Percentiles rank a stretch among this genome's conserved stretches.
These are phyloP conservation scores for Vanrija humicola DNA, from an alignment of 1,284 basidiomycete species.

Conservation along the genomic window DNA sequence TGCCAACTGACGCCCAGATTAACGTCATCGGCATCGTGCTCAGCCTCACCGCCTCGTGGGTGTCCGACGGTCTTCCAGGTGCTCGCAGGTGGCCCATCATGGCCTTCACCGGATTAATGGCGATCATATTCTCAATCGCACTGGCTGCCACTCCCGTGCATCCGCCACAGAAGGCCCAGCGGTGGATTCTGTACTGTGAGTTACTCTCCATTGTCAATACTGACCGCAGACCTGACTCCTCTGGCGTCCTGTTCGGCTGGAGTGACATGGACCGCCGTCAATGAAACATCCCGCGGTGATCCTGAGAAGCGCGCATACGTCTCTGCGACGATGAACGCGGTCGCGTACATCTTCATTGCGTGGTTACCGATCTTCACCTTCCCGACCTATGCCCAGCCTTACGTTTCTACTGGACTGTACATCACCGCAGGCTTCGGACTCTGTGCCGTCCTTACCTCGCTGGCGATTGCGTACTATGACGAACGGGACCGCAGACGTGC, in stretches of 20 bases:
- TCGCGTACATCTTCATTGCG: slow-evolving; percentile 30
- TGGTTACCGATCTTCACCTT: slow-evolving; percentile 35
- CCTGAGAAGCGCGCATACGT: slow-evolving; percentile 34
- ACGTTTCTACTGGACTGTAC: slow-evolving; percentile 26
- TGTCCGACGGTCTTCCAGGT: slow-evolving; percentile 25
- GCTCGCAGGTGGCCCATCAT: slow-evolving; percentile 26
- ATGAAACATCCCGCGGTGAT: slow-evolving; percentile 26
- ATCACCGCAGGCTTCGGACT: slow-evolving; percentile 25
- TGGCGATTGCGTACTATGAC: slow-evolving; percentile 25
- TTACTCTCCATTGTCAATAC: not conserved
- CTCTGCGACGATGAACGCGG: slow-evolving; percentile 28
- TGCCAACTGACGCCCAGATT: slow-evolving; percentile 13
- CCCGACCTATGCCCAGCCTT: slow-evolving; percentile 27
- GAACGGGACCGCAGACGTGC: slow-evolving; percentile 16
- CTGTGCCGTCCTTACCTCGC: slow-evolving; percentile 13
- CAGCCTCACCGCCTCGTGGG: slow-evolving; percentile 20
- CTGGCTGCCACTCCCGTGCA: slow-evolving; percentile 24
- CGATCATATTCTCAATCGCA: slow-evolving; percentile 21
- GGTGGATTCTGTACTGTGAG: slow-evolving; percentile 28
- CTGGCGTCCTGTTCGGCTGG: slow-evolving; percentile 17
- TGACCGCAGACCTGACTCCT: slow-evolving; percentile 17
- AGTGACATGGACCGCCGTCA: slow-evolving; percentile 26
- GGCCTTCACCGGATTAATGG: slow-evolving; percentile 14
- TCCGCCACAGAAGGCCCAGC: slow-evolving; percentile 14
- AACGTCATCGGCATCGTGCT: slow-evolving; percentile 23